A percentile compares a stretch with the other conserved stretches of the same genome.
Conservation (phyloP, 176 grass and related monocot genomes). For the Musa beccarii region DNA sequence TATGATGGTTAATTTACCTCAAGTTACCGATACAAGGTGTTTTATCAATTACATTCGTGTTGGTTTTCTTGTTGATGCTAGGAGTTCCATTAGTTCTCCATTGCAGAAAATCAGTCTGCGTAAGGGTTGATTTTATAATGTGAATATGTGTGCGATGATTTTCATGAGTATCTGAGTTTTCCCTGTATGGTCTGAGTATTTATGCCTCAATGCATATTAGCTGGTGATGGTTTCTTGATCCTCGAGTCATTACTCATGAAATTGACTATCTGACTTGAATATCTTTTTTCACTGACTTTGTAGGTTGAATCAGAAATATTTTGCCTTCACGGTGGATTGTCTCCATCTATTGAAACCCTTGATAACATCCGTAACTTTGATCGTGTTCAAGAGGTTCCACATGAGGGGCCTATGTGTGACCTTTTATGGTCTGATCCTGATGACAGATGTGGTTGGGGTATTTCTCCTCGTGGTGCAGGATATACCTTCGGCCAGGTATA, state of each 20-base stretch:
- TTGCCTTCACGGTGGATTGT: slow-evolving; percentile 15
- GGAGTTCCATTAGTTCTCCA: not conserved
- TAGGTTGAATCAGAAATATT: slow-evolving; percentile 20
- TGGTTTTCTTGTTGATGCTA: not conserved
- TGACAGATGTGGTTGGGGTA: slow-evolving; percentile 20
- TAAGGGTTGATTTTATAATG: not conserved
- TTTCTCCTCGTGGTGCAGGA: slow-evolving; percentile 15
- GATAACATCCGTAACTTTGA: slow-evolving; percentile 14
- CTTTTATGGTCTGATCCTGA: slow-evolving; percentile 19
- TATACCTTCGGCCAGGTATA: slow-evolving; percentile 18
- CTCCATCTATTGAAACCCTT: slow-evolving; percentile 17
- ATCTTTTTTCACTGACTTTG: not conserved
- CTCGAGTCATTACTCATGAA: not conserved
- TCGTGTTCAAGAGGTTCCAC: slow-evolving; percentile 21
- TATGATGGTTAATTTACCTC: not conserved
- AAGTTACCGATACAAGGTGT: not conserved
- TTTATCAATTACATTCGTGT: not conserved
- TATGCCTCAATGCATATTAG: not conserved
- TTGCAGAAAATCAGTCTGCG: not conserved
- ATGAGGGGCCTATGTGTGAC: slow-evolving; percentile 16
- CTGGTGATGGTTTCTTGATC: not conserved
- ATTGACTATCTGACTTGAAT: not conserved
- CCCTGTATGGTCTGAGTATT: not conserved
- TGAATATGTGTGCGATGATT: not conserved
- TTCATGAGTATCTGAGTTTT: not conserved